A percentile compares a stretch with the other conserved stretches of the same genome.
Conservation (phyloP, 768 basidiomycete genomes). For the Termitomyces titanicus region DNA sequence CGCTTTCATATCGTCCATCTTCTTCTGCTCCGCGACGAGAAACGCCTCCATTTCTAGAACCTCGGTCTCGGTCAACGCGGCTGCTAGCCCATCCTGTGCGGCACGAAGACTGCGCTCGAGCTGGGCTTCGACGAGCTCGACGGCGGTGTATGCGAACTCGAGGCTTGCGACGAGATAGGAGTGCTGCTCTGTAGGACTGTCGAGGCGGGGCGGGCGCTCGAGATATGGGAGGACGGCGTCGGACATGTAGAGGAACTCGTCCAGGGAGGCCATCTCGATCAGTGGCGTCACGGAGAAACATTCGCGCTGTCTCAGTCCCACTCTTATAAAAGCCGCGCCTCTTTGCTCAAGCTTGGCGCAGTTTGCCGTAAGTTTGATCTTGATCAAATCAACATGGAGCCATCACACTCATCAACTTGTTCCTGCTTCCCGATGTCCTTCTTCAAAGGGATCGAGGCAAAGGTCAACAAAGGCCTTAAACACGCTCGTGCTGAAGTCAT, state of each 20-base stretch:
- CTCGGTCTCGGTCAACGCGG: conserved; percentile 6
- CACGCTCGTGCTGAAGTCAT: conserved; percentile 40
- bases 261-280: conserved; percentile 7
- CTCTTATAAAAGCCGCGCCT: no score
- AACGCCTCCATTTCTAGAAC: conserved; percentile 10
- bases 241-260: conserved; percentile 8
- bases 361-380: conserved; percentile 2
- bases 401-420: conserved; percentile 3
- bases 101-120: conserved; percentile 12
- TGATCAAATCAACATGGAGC: not conserved
- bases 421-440: not conserved
- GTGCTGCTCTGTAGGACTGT: conserved; percentile 1
- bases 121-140: conserved; percentile 14
- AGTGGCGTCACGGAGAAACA: conserved; percentile 1
- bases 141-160: conserved; percentile 15
- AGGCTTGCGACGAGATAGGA: conserved; percentile 12
- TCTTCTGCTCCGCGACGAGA: conserved; percentile 10
- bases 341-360: no score
- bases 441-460: conserved; percentile 5
- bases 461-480: conserved; percentile 30
- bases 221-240: conserved; percentile 12
- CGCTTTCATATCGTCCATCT: conserved; percentile 15
- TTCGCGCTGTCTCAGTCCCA: not conserved
- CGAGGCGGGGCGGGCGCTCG: conserved; percentile 5
- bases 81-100: conserved; percentile 6